Conservation (phyloP, 1,284 basidiomycete species). For the Bondarzewia mesenterica region DNA sequence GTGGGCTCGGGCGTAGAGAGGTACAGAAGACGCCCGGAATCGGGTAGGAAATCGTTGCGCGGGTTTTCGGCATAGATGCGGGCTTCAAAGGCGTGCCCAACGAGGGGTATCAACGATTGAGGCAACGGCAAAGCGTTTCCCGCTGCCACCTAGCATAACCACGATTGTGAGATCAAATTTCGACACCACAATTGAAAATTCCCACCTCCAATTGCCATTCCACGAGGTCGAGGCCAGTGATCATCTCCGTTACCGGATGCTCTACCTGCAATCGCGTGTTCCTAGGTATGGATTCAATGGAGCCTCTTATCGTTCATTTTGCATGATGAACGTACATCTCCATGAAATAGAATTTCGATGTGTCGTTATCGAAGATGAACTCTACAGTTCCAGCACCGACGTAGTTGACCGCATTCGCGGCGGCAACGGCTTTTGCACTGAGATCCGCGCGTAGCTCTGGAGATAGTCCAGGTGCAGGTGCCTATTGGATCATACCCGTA, state of each 20-base stretch:
- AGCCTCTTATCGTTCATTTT: background rate
- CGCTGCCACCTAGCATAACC: constrained; percentile 60
- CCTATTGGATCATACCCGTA: constrained; percentile 39
- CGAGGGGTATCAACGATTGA: constrained; percentile 74
- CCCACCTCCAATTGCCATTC: constrained; percentile 86
- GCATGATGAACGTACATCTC: constrained; percentile 59
- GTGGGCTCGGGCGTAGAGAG: constrained; percentile 71
- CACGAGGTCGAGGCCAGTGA: constrained; percentile 87
- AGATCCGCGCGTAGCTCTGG: constrained; percentile 72
- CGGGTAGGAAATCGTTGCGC: constrained; percentile 88
- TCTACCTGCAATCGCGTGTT: constrained; percentile 92
- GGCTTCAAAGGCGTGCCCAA: constrained; percentile 92
- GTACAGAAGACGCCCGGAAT: constrained; percentile 78
- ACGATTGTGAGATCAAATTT: background rate
- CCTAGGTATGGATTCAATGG: constrained; percentile 39
- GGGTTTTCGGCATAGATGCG: constrained; percentile 97
- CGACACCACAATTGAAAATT: background rate
- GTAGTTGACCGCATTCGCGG: constrained; percentile 86
- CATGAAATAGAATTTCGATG: constrained; percentile 84
- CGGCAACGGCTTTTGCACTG: constrained; percentile 83
- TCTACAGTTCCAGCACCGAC: constrained; percentile 90
- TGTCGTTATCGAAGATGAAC: constrained; percentile 90
- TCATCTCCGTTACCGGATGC: constrained; percentile 94
- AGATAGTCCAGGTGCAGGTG: constrained; percentile 84
- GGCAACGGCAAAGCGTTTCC: constrained; percentile 78